Evolutionary conservation across 2,329 filamentous ascomycete genomes (phyloP), one percentile per base, ranked within the genome.

Genomic region (Aureobasidium subglaciale): DNA sequence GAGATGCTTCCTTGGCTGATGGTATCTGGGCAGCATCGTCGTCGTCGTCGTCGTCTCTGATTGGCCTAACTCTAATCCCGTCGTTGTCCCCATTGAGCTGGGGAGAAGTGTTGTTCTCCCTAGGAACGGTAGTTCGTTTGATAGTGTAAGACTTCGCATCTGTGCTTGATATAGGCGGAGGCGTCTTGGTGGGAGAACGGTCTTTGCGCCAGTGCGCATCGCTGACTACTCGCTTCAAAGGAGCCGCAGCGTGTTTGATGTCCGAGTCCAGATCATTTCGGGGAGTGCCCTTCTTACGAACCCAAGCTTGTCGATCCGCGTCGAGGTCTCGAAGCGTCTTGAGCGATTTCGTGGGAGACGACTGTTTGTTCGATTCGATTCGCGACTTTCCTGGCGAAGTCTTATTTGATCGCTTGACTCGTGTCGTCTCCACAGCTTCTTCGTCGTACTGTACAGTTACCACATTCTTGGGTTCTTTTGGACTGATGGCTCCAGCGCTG

Each of bases 151-250:
- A 41, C 10, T 34, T 54, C 10, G 54, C 22, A 10, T 48, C 41
- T 7, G 10, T 2, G 6, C 22, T 32, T 7, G 24, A 6, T 24
- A 16, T 20, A 15, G 15, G 13, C 1, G 49, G 34, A 25, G n/a
- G 55, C 37, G 40, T 63, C 61, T 62, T 60, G 40, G 63, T 65
- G 25, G 60, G 52, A 10, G 56, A 56, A 15, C 63, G 62, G 55
- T 70, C 68, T 53, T 64, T 65, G 24, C 67, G 63, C 88, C 92
- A 97, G 72, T 96, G 88, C 55, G 88, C 87, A 72, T 97, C 92
- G 68, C 91, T 96, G 59, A 96, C 83, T 54, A 97, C 89, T 60
- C 91, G 83, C 77, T 95, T 96, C 73, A 89, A 90, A 15, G 92
- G 92, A 42, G 88, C 82, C 48, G 77, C 83, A 67, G 71, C 77